Base-by-base conservation (phyloP, 192 early-diverging fungal genomes). In the Endogone sp. region DNA sequence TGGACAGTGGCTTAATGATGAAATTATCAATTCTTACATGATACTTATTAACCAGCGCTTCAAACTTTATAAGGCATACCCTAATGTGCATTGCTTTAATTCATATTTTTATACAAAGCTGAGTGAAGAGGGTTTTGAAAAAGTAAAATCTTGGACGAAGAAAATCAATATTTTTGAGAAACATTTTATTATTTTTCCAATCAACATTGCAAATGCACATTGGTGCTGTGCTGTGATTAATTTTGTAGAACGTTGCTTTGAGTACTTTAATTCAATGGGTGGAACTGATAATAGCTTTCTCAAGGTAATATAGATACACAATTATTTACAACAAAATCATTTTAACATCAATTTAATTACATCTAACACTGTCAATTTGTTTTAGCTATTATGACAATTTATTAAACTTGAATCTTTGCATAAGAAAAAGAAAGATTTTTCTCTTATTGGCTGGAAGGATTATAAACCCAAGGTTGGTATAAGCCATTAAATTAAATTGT, bases 11-110 rank as follows among this genome's bases (percentile, higher is more conserved):
- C 82, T 98, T 6, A 97, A 98, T 74, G 96, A 98, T 74, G 94
- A 97, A 69, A 79, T 90, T 23, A 96, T 98, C 77, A 97, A 98
- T 73, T 94, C 92, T 77, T 98, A 96, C 75, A 86, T 91, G 66
- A 81, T 90, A 56, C 75, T 98, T 54, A 81, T 95, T 10, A 84
- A 89, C 69, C 75, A 83, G 0, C 85, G 96, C 11, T 70, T 88
- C 13, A 82, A 84, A 49, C 71, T 77, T 21, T 68, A 74, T 28
- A 13, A 79, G 9, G 44, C 65, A 0, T 59, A 56, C 21, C 92
- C 92, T 0, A 84, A 81, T 28, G 79, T 96, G 3, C 92, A 96
- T 70, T 86, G 86, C 28, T 98, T 96, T 74, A 98, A 91, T 75
- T 94, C 94, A 0, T 95, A 94, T 71, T 98, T 98, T 75, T 97